Base-by-base conservation (phyloP, 768 basidiomycete species). In the Paxillus involutus region DNA sequence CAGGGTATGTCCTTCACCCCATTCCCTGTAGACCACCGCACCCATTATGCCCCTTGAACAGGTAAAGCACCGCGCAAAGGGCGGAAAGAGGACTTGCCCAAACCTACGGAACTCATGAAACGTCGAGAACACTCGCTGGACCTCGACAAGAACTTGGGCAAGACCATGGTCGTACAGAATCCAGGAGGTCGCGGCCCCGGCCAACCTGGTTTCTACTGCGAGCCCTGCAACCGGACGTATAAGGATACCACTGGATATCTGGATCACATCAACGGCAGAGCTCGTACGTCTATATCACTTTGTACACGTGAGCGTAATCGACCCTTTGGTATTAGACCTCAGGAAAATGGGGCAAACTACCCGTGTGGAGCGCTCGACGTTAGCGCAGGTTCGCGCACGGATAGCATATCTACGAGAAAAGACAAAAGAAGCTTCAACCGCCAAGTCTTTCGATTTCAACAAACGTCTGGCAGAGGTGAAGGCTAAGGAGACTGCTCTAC, bases 291-390 rank as follows among this genome's bases (percentile, higher is more conserved):
- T 47, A 46, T 44, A 48, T 53, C 2, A 51, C n/a, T 41, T 2
- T 16, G 7, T 37, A 8, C 52, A 47, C 35, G 26, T 29, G 13
- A 11, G 19, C n/a, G n/a, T 29, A 33, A 30, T 21, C 59, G 12
- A 63, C 21, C 30, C 10, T 11, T 24, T 46, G 2, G 42, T 35
- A 6, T n/a, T 68, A 98, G 97, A 99, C 78, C 78, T 99, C 47
- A 86, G 94, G 40, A 82, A 79, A 24, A 63, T 98, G n/a, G 97
- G 97, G n/a, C 97, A 98, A 74, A 93, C 93, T 2, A 99, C 96
- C 17, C 88, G 87, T 51, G 78, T 97, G 51, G 87, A 86, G 63
- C 83, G 94, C 16, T 98, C 97, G 2, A 95, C 95, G 0, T 73
- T 98, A 16, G 86, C 86, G 59, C 93, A 99, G 74, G 97, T 99